Percentiles rank a stretch among this genome's conserved stretches.
Evolutionary conservation across 176 grass and related monocot genomes (phyloP).

Genomic region (Carex myosuroides): DNA sequence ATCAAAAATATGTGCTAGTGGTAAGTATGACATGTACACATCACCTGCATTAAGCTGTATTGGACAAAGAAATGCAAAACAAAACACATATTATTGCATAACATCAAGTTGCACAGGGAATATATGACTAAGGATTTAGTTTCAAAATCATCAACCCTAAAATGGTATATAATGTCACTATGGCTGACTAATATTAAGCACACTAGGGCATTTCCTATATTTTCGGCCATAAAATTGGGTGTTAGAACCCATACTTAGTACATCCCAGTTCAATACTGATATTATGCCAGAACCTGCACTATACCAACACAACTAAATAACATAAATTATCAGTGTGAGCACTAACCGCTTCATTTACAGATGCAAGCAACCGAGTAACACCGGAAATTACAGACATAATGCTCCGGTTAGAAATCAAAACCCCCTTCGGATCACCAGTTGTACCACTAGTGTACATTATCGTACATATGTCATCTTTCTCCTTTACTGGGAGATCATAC

Average conservation of each 20-base stretch:
- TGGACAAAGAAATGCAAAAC: background rate
- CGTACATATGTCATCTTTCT: conserved; percentile 75
- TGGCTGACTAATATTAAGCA: background rate
- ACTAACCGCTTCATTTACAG: conserved; percentile 49
- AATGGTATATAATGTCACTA: background rate
- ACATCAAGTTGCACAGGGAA: background rate
- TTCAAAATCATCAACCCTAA: background rate
- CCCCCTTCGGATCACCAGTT: conserved; percentile 91
- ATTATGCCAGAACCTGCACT: background rate
- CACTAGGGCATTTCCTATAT: background rate
- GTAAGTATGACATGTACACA: conserved; percentile 83
- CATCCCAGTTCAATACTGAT: background rate
- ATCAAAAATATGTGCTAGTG: conserved; percentile 95
- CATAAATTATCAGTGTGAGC: background rate
- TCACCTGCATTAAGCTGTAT: conserved; percentile 56
- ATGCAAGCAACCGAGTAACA: conserved; percentile 41
- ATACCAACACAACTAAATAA: background rate
- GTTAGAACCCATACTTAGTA: background rate
- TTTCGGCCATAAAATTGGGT: background rate
- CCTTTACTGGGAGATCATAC: conserved; percentile 66
- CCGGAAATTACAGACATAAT: conserved; percentile 75
- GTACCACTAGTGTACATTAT: conserved; percentile 99
- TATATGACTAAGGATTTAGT: background rate
- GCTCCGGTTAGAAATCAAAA: conserved; percentile 82
- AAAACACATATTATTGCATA: conserved; percentile 18